Evolutionary conservation across 2,329 filamentous ascomycete genomes (phyloP).

Genomic region (Neocucurbitaria cava): DNA sequence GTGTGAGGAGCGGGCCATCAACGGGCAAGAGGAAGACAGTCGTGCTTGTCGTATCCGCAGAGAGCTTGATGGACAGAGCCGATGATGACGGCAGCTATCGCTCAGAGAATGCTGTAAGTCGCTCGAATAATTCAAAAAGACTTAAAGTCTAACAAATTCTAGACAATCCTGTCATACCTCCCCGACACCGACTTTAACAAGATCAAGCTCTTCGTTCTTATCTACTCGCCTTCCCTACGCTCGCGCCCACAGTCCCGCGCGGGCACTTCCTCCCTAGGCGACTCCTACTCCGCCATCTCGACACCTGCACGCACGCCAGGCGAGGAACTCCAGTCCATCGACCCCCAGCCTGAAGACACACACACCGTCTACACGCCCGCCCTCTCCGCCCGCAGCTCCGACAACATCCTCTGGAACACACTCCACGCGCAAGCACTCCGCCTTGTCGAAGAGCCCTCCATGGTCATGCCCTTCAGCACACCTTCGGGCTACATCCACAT

Average conservation of each 20-base stretch:
- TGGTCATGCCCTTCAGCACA: conserved; percentile 88
- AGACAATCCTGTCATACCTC: conserved; percentile 83
- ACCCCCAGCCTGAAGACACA: conserved; percentile 54
- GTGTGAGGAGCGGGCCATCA: conserved; percentile 32
- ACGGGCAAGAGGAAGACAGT: conserved; percentile 68
- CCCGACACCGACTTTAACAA: conserved; percentile 76
- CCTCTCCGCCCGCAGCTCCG: conserved; percentile 42
- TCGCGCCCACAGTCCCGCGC: conserved; percentile 58
- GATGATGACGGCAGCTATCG: conserved; percentile 64
- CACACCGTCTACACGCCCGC: conserved; percentile 43
- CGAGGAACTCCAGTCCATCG: conserved; percentile 60
- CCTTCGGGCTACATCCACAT: conserved; percentile 85
- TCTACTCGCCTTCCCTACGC: conserved; percentile 84
- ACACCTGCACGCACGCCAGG: conserved; percentile 70
- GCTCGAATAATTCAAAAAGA: background rate
- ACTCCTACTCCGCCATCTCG: conserved; percentile 87
- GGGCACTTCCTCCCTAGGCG: conserved; percentile 68
- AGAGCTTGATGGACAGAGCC: conserved; percentile 65
- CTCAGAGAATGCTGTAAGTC: conserved; percentile 82
- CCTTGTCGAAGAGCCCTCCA: conserved; percentile 82
- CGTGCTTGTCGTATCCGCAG: conserved; percentile 87
- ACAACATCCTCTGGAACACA: conserved; percentile 71
- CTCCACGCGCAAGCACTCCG: conserved; percentile 79
- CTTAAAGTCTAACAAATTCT: conserved; percentile 28
- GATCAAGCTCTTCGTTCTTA: conserved; percentile 83